These are phyloP conservation scores for Arthrobotrys sinensis DNA, from an alignment of 2,329 filamentous ascomycete genomes.

Conservation along the genomic window DNA sequence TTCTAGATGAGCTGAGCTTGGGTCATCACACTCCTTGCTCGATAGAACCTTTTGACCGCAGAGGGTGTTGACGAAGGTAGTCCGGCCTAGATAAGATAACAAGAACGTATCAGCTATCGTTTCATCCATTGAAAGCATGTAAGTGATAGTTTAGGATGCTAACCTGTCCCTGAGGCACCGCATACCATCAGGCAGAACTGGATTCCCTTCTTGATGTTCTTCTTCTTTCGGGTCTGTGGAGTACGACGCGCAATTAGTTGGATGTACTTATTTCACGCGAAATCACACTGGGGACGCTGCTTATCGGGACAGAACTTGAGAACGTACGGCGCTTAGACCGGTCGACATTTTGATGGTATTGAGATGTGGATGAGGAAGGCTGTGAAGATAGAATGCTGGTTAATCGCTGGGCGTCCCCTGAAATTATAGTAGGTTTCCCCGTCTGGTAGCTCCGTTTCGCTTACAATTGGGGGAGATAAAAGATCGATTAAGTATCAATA, in stretches of 20 bases:
- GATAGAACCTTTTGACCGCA: slow-evolving; percentile 93
- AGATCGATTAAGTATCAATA: slow-evolving; percentile 43
- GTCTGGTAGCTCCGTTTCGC: slow-evolving; percentile 36
- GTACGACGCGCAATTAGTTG: slow-evolving; percentile 63
- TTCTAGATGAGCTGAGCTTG: slow-evolving; percentile 88
- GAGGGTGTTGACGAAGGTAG: slow-evolving; percentile 99
- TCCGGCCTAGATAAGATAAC: slow-evolving; percentile 77
- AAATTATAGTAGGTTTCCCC: slow-evolving; percentile 49
- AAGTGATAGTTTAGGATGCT: slow-evolving; percentile 65
- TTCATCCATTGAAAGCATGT: slow-evolving; percentile 24
- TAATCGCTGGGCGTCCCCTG: slow-evolving; percentile 58
- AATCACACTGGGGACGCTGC: slow-evolving; percentile 64
- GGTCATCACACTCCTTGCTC: slow-evolving; percentile 94
- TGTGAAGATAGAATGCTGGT: slow-evolving; percentile 38
- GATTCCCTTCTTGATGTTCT: slow-evolving; percentile 99
- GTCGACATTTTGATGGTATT: slow-evolving; percentile 59
- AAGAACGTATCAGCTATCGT: slow-evolving; percentile 51
- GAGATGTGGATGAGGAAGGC: slow-evolving; percentile 26
- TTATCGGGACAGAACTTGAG: slow-evolving; percentile 62
- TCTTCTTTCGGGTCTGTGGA: slow-evolving; percentile 99
- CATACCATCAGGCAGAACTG: slow-evolving; percentile 99
- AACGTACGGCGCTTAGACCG: slow-evolving; percentile 62
- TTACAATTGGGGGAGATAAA: slow-evolving; percentile 55
- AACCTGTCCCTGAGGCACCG: slow-evolving; percentile 98
- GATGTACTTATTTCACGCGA: slow-evolving; percentile 59